Percentiles rank a stretch among this genome's conserved stretches.
Conservation (phyloP, 2,329 filamentous ascomycete species). For the Calonectria leucothoes region DNA sequence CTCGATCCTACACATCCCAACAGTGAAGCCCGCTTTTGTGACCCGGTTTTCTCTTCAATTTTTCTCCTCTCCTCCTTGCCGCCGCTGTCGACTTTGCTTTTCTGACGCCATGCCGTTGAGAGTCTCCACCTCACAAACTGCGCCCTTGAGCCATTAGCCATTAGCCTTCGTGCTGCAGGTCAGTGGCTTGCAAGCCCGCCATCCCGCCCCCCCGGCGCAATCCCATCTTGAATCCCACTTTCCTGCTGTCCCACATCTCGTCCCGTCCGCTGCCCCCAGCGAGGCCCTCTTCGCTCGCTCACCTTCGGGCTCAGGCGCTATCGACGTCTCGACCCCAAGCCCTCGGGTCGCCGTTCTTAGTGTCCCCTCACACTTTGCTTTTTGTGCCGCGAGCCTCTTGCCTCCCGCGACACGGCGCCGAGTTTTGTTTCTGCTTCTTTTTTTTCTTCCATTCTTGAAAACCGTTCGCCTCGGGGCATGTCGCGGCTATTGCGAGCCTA, state of each 20-base stretch:
- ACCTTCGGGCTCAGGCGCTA: not conserved
- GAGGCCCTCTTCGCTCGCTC: not conserved
- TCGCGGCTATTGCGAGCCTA: not conserved
- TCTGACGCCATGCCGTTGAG: conserved; percentile 22
- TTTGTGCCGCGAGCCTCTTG: conserved; percentile 4
- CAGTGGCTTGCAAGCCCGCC: conserved; percentile 16
- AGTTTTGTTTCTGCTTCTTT: not conserved
- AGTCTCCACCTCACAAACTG: conserved; percentile 16
- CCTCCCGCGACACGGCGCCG: not conserved
- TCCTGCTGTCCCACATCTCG: not conserved
- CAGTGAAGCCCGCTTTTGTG: conserved; percentile 1
- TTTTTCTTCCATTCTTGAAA: not conserved
- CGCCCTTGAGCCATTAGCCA: conserved; percentile 19
- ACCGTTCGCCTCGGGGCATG: not conserved
- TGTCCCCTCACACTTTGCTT: not conserved
- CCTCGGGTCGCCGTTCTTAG: conserved; percentile 10
- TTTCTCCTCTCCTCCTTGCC: not conserved
- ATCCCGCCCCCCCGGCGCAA: conserved; percentile 13
- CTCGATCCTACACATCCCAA: not conserved
- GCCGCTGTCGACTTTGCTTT: not conserved
- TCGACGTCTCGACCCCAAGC: not conserved
- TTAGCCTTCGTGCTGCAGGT: conserved; percentile 13
- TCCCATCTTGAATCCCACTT: conserved; percentile 12
- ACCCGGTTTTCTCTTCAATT: not conserved
- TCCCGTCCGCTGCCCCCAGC: not conserved